phyloP scores from a whole-genome alignment of 805 yeast species.

The Ogataea dorogensis region DNA sequence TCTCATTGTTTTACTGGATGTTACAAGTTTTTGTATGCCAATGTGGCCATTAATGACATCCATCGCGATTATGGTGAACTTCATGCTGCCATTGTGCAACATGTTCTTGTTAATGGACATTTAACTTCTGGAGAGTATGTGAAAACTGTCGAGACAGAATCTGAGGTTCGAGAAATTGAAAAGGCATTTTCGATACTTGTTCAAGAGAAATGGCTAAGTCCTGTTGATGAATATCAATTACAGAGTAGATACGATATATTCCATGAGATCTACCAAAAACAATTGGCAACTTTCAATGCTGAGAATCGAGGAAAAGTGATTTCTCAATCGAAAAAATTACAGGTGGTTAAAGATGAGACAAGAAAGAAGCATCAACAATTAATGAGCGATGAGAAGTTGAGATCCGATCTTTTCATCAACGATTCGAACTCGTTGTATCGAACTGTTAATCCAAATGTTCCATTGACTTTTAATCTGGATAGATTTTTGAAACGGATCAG shows the following conservation, averaged over 20 bases:
- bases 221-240: conserved; percentile 38
- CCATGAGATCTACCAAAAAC: conserved; percentile 38
- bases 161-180: conserved; percentile 30
- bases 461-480: conserved; percentile 60
- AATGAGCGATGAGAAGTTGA: conserved; percentile 14
- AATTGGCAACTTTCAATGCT: conserved; percentile 33
- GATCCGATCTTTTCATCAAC: conserved; percentile 11
- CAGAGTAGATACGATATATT: conserved; percentile 33
- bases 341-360: conserved; percentile 62
- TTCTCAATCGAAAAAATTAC: conserved; percentile 55
- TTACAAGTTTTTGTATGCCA: conserved; percentile 66
- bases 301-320: conserved; percentile 30
- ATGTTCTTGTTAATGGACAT: conserved; percentile 68
- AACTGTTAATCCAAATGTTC: conserved; percentile 47
- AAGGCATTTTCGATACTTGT: conserved; percentile 44
- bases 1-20: conserved; percentile 63
- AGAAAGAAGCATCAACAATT: conserved; percentile 30
- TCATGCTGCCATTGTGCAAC: conserved; percentile 61
- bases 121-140: conserved; percentile 54
- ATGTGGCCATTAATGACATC: conserved; percentile 63
- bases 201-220: conserved; percentile 50
- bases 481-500: conserved; percentile 69
- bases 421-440: conserved; percentile 24
- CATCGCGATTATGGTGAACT: conserved; percentile 43
- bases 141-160: conserved; percentile 28